Conservation (phyloP, 129 eudicot species). For the sunflower (Helianthus annuus) region DNA sequence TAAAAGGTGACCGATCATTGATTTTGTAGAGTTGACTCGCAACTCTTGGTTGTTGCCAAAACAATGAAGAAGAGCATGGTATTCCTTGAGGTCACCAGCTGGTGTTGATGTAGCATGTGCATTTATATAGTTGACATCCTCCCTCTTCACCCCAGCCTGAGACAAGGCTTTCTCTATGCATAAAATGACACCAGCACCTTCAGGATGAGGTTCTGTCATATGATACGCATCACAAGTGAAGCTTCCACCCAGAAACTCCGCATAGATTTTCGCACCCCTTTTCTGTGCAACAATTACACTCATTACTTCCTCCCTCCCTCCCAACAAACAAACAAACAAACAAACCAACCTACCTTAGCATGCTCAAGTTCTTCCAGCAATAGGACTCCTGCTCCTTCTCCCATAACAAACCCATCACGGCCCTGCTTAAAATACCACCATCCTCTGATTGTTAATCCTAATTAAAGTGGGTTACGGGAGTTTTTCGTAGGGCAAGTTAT, state of each 20-base stretch:
- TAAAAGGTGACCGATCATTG: slow-evolving; percentile 94
- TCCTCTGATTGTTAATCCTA: not conserved
- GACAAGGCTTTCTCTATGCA: slow-evolving; percentile 95
- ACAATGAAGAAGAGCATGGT: slow-evolving; percentile 81
- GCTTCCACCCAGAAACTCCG: slow-evolving; percentile 98
- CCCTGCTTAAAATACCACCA: slow-evolving; percentile 47
- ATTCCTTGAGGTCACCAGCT: slow-evolving; percentile 91
- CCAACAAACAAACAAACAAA: too few species aligned
- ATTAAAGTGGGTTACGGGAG: too few species aligned
- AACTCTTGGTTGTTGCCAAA: slow-evolving; percentile 90
- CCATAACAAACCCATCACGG: slow-evolving; percentile 98
- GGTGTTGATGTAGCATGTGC: slow-evolving; percentile 99
- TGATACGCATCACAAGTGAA: slow-evolving; percentile 98
- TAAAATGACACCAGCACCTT: slow-evolving; percentile 81
- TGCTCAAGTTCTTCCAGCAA: slow-evolving; percentile 94
- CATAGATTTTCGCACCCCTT: slow-evolving; percentile 86
- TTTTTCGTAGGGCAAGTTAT: too few species aligned
- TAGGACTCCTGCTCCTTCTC: slow-evolving; percentile 96
- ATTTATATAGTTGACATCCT: slow-evolving; percentile 93
- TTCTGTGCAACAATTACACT: slow-evolving; percentile 44
- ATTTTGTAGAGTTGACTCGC: slow-evolving; percentile 84
- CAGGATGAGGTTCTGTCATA: slow-evolving; percentile 97
- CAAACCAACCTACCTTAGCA: slow-evolving; percentile 60
- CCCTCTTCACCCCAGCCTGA: slow-evolving; percentile 82
- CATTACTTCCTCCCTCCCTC: slow-evolving; percentile 4